Evolutionary conservation across 2,329 filamentous ascomycete genomes (phyloP).

Genomic region (Aspergillus sp.): DNA sequence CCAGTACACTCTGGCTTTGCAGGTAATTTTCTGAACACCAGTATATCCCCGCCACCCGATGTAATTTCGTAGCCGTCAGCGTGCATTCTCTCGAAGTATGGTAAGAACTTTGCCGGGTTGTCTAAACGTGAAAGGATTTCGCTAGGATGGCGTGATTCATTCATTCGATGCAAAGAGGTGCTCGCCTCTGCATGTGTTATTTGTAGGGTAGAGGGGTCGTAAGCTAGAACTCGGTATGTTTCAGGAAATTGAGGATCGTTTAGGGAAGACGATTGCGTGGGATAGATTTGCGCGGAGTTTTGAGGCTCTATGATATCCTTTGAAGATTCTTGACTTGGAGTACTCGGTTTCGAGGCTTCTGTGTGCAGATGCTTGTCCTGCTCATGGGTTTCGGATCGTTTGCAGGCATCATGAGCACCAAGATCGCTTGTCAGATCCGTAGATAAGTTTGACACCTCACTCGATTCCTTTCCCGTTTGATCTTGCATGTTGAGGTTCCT

Average conservation of each 20-base stretch:
- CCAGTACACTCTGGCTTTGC: not conserved
- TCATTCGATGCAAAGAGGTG: constrained; percentile 28
- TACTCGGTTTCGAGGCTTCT: not conserved
- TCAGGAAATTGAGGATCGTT: constrained; percentile 5
- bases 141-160: constrained; percentile 26
- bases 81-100: constrained; percentile 39
- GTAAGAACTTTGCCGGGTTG: constrained; percentile 42
- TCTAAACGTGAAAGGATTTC: constrained; percentile 39
- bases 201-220: constrained; percentile 31
- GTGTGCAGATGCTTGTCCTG: not conserved
- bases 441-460: constrained; percentile 21
- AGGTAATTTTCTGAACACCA: constrained; percentile 36
- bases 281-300: not conserved
- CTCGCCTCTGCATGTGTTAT: constrained; percentile 33
- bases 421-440: constrained; percentile 13
- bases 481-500: constrained; percentile 19
- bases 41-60: constrained; percentile 42
- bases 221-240: constrained; percentile 38
- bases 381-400: constrained; percentile 18
- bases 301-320: not conserved
- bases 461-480: constrained; percentile 18
- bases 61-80: constrained; percentile 44
- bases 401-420: constrained; percentile 23
- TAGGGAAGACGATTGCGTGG: not conserved
- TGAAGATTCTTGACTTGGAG: not conserved